phyloP scores from a whole-genome alignment of 2,329 filamentous ascomycete species.

The Rutstroemia sp. region DNA sequence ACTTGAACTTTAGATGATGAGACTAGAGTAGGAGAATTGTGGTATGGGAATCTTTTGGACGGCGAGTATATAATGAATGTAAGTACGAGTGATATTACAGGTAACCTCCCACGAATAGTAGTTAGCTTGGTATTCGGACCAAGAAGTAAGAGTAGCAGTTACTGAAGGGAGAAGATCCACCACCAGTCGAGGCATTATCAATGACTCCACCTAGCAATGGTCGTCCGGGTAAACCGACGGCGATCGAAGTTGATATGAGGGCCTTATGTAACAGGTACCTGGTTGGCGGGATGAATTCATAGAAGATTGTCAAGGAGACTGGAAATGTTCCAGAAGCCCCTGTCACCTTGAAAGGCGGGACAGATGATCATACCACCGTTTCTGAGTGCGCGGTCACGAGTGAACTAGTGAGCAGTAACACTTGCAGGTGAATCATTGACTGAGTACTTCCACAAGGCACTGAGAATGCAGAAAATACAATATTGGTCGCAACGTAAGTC shows the following conservation, averaged over 20 bases:
- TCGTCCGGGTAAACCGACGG: constrained; percentile 18
- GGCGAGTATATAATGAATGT: not conserved
- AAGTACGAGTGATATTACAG: not conserved
- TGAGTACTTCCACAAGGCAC: not conserved
- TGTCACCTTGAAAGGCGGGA: constrained; percentile 33
- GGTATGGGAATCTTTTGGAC: not conserved
- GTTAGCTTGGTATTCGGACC: no score
- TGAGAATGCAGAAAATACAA: not conserved
- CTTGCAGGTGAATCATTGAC: not conserved
- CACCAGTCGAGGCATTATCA: constrained; percentile 30
- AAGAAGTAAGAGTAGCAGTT: not conserved
- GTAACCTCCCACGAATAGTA: not conserved
- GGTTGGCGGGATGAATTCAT: constrained; percentile 40
- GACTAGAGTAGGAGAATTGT: not conserved
- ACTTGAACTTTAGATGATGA: not conserved
- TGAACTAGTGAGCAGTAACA: not conserved
- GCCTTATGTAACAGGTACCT: constrained; percentile 35
- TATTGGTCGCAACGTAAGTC: not conserved
- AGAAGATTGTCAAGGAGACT: constrained; percentile 40
- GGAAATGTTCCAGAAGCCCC: constrained; percentile 39
- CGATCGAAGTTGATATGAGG: constrained; percentile 8
- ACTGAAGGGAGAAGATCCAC: constrained; percentile 17
- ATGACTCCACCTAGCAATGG: constrained; percentile 29
- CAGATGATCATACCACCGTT: constrained; percentile 3
- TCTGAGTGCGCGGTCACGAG: not conserved